phyloP scores from a whole-genome alignment of 352 stramenopile species.

The Peronosclerospora sorghi region DNA sequence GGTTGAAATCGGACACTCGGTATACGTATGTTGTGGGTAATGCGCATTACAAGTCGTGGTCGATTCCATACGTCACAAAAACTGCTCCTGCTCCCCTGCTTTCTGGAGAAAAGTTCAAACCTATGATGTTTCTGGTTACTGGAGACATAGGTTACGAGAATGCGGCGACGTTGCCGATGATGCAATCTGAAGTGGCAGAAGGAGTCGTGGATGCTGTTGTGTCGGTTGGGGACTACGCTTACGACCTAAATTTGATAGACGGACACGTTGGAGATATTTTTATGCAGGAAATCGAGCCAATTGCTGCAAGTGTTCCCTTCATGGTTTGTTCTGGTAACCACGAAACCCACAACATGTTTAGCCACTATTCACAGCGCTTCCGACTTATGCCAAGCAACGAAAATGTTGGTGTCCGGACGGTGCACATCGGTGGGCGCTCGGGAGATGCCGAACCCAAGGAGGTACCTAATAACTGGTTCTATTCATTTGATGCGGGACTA shows the following conservation, averaged over 20 bases:
- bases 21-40: conserved; percentile 84
- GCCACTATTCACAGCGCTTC: conserved; percentile 82
- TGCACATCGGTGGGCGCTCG: conserved; percentile 27
- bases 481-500: conserved; percentile 78
- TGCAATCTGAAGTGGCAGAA: conserved; percentile 75
- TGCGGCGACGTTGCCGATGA: conserved; percentile 78
- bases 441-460: conserved; percentile 18
- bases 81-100: conserved; percentile 31
- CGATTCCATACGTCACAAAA: conserved; percentile 68
- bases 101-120: conserved; percentile 16
- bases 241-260: conserved; percentile 74
- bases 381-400: conserved; percentile 74
- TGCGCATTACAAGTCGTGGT: conserved; percentile 53
- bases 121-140: conserved; percentile 67
- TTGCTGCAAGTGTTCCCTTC: conserved; percentile 73
- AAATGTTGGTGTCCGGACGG: conserved; percentile 45
- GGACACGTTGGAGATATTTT: conserved; percentile 83
- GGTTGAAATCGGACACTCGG: conserved; percentile 45
- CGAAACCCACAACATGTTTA: conserved; percentile 77
- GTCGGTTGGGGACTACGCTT: conserved; percentile 85
- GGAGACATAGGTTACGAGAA: conserved; percentile 87
- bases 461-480: conserved; percentile 85
- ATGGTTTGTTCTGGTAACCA: conserved; percentile 89
- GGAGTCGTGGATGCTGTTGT: conserved; percentile 69
- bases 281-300: conserved; percentile 84